phyloP scores from a whole-genome alignment of 148 eudicot species.

The Spergularia bocconei region DNA sequence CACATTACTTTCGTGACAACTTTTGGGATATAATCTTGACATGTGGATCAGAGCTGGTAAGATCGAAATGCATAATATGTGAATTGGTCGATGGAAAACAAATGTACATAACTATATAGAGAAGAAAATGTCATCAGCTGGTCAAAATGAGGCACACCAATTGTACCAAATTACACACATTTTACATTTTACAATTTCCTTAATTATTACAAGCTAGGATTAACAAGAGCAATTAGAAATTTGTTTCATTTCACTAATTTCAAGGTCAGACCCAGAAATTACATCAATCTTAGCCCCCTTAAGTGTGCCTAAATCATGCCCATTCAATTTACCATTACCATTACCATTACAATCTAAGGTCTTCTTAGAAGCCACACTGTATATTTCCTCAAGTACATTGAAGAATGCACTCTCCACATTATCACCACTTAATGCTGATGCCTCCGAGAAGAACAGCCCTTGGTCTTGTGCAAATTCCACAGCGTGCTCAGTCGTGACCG shows the following conservation, averaged over 20 bases:
- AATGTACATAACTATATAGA: background rate
- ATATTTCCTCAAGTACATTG: slow-evolving; percentile 59
- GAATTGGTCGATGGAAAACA: background rate
- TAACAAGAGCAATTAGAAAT: slow-evolving; percentile 62
- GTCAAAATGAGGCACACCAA: background rate
- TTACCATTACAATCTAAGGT: slow-evolving; percentile 37
- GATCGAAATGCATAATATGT: background rate
- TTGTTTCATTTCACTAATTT: slow-evolving; percentile 77
- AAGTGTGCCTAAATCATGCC: slow-evolving; percentile 24
- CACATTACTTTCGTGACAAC: background rate
- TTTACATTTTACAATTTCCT: slow-evolving; percentile 6
- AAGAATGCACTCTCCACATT: slow-evolving; percentile 76
- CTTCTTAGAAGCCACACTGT: slow-evolving; percentile 57
- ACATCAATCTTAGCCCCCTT: slow-evolving; percentile 61
- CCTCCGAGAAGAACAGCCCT: slow-evolving; percentile 68
- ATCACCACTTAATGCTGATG: slow-evolving; percentile 74
- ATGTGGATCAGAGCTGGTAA: background rate
- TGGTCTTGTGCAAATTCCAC: slow-evolving; percentile 69
- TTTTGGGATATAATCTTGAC: background rate
- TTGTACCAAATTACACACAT: slow-evolving; percentile 12
- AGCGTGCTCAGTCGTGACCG: slow-evolving; percentile 63
- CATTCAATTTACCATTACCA: slow-evolving; percentile 31
- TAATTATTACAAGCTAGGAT: slow-evolving; percentile 5
- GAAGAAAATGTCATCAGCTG: background rate
- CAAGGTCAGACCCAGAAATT: slow-evolving; percentile 45